Evolutionary conservation across 192 early-diverging fungal genomes (phyloP), one percentile per base, ranked within the genome.

Genomic region (Umbelopsis sp.): DNA sequence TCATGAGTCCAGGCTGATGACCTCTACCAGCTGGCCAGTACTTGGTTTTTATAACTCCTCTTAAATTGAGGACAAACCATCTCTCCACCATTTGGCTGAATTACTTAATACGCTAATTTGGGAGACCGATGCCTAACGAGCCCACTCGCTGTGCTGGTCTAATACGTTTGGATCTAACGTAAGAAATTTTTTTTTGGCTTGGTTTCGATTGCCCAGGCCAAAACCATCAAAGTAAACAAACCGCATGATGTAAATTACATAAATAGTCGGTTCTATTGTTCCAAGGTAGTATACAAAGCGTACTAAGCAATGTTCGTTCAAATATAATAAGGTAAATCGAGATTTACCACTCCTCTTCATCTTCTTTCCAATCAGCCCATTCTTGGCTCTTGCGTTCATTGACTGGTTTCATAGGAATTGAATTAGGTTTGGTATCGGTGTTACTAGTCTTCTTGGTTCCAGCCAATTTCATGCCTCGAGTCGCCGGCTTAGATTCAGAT

Each of bases 341-440:
- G 25, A 62, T 32, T 34, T 49, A 62, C 56, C 56, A 62, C 16
- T 62, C 56, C 31, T 62, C 56, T 62, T 62, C 56, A 62, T 62
- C 56, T 20, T 62, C 56, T 34, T 62, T 62, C 56, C 56, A 62
- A 31, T 62, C 56, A 11, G 56, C 9, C 56, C 56, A 62, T 20
- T 62, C 56, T 62, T 62, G 56, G 56, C 56, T 62, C 29, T 62
- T 62, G 31, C 56, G 56, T 6, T 62, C 56, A 20, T 62, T 29
- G 16, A 62, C 56, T 16, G 56, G 26, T 20, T 34, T 62, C 31
- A 62, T 29, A 34, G 56, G 56, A 12, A 62, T 62, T 1, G 56
- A 62, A 31, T 62, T 62, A 2, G 56, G 26, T 34, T 62, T 38
- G 4, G 36, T 38, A 38, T 38, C 12, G 38, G 2, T 41, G 38